A percentile compares a stretch with the other conserved stretches of the same genome.
phyloP scores from a whole-genome alignment of 352 stramenopile genomes.

The Peronospora farinosa region DNA sequence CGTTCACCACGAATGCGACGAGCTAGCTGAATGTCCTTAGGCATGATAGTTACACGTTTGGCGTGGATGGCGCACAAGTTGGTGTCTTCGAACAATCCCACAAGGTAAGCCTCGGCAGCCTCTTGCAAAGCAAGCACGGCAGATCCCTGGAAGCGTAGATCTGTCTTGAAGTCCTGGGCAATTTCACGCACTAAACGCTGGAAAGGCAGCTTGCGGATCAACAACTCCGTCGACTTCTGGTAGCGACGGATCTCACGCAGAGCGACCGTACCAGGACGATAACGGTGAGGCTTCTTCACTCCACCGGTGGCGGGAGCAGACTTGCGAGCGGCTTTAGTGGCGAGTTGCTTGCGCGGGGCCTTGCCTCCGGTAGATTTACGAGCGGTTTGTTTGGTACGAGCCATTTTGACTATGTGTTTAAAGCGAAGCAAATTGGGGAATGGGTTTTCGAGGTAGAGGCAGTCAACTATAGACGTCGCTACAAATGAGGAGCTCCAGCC shows the following conservation, averaged over 20 bases:
- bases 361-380: slow-evolving; percentile 93
- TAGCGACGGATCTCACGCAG: slow-evolving; percentile 96
- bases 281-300: slow-evolving; percentile 91
- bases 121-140: slow-evolving; percentile 84
- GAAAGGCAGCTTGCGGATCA: slow-evolving; percentile 96
- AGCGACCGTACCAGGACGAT: slow-evolving; percentile 83
- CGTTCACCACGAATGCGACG: slow-evolving; percentile 87
- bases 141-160: slow-evolving; percentile 86
- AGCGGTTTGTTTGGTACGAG: slow-evolving; percentile 95
- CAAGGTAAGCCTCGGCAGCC: slow-evolving; percentile 82
- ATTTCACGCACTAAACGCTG: slow-evolving; percentile 92
- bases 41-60: slow-evolving; percentile 92
- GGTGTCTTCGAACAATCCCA: slow-evolving; percentile 85
- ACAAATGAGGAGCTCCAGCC: slow-evolving; percentile 12
- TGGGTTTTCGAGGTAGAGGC: slow-evolving; percentile 12
- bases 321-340: slow-evolving; percentile 91
- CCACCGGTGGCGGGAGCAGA: slow-evolving; percentile 85
- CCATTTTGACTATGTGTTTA: slow-evolving; percentile 64
- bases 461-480: slow-evolving; percentile 1
- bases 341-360: slow-evolving; percentile 91
- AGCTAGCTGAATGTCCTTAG: slow-evolving; percentile 92
- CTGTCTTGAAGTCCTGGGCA: slow-evolving; percentile 83
- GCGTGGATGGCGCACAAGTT: slow-evolving; percentile 92
- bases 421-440: slow-evolving; percentile 52
- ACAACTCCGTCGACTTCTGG: slow-evolving; percentile 93